Evolutionary conservation across 768 basidiomycete species (phyloP).

Genomic region (Trametes maxima): DNA sequence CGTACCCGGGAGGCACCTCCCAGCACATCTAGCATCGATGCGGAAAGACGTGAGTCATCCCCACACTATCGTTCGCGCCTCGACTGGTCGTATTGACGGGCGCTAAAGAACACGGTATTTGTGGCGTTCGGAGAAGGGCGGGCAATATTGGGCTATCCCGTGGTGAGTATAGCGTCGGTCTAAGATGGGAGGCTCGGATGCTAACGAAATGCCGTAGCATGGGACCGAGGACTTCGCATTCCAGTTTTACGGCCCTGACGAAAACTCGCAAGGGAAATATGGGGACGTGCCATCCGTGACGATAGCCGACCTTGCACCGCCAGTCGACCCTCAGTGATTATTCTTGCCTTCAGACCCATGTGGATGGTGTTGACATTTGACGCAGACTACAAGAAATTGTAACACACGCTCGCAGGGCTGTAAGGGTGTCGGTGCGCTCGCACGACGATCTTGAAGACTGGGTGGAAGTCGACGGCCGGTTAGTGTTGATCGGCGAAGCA

Average conservation of each 20-base stretch:
- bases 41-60: conserved; percentile 1
- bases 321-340: conserved; percentile 4
- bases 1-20: conserved; percentile 7
- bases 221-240: conserved; percentile 26
- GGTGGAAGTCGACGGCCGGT: conserved; percentile 34
- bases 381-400: conserved; percentile 26
- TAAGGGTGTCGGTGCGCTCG: conserved; percentile 24
- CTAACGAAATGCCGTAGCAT: conserved; percentile 7
- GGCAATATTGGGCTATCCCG: conserved; percentile 9
- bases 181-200: not conserved
- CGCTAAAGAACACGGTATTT: conserved; percentile 12
- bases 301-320: not conserved
- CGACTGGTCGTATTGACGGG: not conserved
- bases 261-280: conserved; percentile 13
- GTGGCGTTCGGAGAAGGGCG: conserved; percentile 17
- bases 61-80: not conserved
- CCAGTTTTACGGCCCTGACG: conserved; percentile 29
- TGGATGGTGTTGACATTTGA: not conserved
- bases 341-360: too few species aligned
- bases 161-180: conserved; percentile 3
- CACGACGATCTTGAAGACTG: conserved; percentile 33
- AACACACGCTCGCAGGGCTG: conserved; percentile 12
- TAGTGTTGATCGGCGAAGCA: conserved; percentile 39
- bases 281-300: conserved; percentile 1
- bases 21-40: not conserved